Percentiles rank a stretch among this genome's conserved stretches.
phyloP scores from a whole-genome alignment of 164 flowering plant genomes.

The Vitis riparia region DNA sequence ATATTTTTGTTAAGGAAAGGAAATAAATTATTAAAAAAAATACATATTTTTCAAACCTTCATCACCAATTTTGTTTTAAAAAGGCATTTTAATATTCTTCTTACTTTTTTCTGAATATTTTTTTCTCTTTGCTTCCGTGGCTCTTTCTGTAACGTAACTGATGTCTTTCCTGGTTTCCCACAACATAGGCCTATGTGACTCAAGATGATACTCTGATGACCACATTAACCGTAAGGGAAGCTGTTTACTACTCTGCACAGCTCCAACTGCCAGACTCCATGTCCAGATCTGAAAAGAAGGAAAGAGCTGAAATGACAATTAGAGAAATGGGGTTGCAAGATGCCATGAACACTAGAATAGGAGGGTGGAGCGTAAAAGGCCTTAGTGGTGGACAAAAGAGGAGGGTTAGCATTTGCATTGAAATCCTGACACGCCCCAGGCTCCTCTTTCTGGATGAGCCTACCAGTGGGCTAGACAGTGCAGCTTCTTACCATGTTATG shows the following conservation, averaged over 20 bases:
- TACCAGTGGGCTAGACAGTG: slow-evolving; percentile 38
- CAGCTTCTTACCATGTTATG: slow-evolving; percentile 33
- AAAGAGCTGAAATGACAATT: slow-evolving; percentile 26
- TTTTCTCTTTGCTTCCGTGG: too few relatives aligned
- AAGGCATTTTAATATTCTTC: too few relatives aligned
- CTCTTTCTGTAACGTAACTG: too few relatives aligned
- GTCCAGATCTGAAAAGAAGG: slow-evolving; percentile 27
- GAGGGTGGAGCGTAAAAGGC: slow-evolving; percentile 26
- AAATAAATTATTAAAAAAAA: too few relatives aligned
- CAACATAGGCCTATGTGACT: slow-evolving; percentile 32
- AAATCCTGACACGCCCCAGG: slow-evolving; percentile 26
- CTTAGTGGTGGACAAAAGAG: slow-evolving; percentile 36
- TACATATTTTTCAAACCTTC: too few relatives aligned
- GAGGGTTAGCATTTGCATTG: slow-evolving; percentile 36
- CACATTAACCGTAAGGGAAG: slow-evolving; percentile 34
- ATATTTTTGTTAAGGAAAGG: too few relatives aligned
- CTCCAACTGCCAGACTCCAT: slow-evolving; percentile 34
- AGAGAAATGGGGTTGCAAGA: slow-evolving; percentile 32
- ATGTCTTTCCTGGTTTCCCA: neutral
- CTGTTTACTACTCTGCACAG: slow-evolving; percentile 36
- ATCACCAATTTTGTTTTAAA: too few relatives aligned
- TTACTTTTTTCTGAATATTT: too few relatives aligned
- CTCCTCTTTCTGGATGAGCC: slow-evolving; percentile 38
- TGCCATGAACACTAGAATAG: slow-evolving; percentile 28
- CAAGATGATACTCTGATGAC: slow-evolving; percentile 34